A percentile compares a stretch with the other conserved stretches of the same genome.
These are phyloP conservation scores for Thelephora aurantiotincta DNA, from an alignment of 768 basidiomycete genomes.

Conservation along the genomic window DNA sequence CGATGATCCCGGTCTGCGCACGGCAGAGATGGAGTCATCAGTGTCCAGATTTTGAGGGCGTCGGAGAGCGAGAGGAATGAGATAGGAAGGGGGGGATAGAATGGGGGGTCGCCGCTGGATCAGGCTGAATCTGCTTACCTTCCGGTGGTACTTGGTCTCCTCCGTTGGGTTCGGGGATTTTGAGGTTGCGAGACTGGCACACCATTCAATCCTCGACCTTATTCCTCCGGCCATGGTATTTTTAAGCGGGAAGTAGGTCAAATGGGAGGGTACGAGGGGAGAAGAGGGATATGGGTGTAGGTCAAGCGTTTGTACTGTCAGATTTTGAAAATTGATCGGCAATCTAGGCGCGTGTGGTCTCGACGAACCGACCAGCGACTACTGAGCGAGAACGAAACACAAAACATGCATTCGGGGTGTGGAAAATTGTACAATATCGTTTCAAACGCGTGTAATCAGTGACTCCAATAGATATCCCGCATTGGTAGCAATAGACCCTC, in stretches of 20 bases:
- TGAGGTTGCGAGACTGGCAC: conserved; percentile 63
- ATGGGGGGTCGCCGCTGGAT: not conserved
- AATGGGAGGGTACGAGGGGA: not conserved
- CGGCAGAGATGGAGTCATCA: too few relatives aligned
- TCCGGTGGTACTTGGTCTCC: conserved; percentile 78
- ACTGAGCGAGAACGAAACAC: too few relatives aligned
- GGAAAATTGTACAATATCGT: too few relatives aligned
- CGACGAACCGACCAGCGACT: too few relatives aligned
- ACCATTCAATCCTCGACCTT: conserved; percentile 87
- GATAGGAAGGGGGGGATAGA: not conserved
- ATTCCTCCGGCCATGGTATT: conserved; percentile 11
- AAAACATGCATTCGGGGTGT: too few relatives aligned
- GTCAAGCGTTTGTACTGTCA: not conserved
- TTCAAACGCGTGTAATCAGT: too few relatives aligned
- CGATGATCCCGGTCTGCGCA: conserved; percentile 86
- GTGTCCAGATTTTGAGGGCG: conserved; percentile 1
- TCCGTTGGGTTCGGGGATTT: conserved; percentile 59
- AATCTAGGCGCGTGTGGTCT: too few relatives aligned
- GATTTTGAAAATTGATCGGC: too few relatives aligned
- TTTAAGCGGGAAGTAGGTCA: not conserved
- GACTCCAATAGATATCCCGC: too few relatives aligned
- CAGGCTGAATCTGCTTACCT: conserved; percentile 36
- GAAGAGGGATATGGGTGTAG: not conserved
- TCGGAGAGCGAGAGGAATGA: conserved; percentile 1
- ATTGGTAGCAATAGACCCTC: conserved; percentile 5